Conservation (phyloP, 2,329 filamentous ascomycete species). For the Nothopassalora personata region DNA sequence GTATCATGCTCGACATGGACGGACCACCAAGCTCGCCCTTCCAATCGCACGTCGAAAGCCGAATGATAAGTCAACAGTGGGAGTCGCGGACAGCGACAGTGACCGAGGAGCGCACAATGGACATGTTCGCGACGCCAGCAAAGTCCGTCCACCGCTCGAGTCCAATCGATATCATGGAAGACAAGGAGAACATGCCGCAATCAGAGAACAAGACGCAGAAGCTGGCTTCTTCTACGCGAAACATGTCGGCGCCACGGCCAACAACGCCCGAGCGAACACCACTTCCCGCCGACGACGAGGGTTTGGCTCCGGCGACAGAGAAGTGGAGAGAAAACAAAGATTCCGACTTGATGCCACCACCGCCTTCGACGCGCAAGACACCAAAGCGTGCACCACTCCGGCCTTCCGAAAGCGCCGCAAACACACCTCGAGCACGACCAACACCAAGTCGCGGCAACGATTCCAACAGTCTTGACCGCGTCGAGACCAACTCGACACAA, state of each 20-base stretch:
- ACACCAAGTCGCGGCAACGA: slow-evolving; percentile 19
- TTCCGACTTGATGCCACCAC: slow-evolving; percentile 30
- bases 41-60: slow-evolving; percentile 39
- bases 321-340: slow-evolving; percentile 24
- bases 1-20: slow-evolving; percentile 31
- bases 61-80: slow-evolving; percentile 30
- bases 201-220: slow-evolving; percentile 18
- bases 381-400: slow-evolving; percentile 28
- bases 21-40: slow-evolving; percentile 45
- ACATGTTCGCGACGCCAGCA: slow-evolving; percentile 17
- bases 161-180: slow-evolving; percentile 15
- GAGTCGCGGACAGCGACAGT: slow-evolving; percentile 15
- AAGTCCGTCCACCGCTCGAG: slow-evolving; percentile 2
- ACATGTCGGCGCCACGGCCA: slow-evolving; percentile 5
- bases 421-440: slow-evolving; percentile 22
- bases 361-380: slow-evolving; percentile 25
- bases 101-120: slow-evolving; percentile 16
- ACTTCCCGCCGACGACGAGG: slow-evolving; percentile 8
- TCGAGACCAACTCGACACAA: slow-evolving; percentile 3
- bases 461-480: slow-evolving; percentile 12
- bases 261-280: slow-evolving; percentile 22
- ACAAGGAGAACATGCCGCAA: slow-evolving; percentile 31
- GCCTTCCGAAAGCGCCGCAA: slow-evolving; percentile 20
- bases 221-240: slow-evolving; percentile 21
- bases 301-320: slow-evolving; percentile 7